Base-by-base conservation (phyloP, 2,329 filamentous ascomycete species). In the Ophiostoma sp. region DNA sequence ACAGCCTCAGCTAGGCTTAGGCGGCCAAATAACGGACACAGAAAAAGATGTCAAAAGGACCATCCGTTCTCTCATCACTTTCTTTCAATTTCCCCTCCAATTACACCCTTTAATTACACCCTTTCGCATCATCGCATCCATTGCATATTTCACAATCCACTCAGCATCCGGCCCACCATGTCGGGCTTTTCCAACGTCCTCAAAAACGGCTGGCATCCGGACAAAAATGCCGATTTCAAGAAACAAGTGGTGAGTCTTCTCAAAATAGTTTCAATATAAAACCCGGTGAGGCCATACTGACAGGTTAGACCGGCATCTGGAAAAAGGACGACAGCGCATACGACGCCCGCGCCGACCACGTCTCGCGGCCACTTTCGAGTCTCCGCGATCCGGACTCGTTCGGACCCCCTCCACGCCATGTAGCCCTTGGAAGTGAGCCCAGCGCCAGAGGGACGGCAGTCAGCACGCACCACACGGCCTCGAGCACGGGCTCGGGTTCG, bases 301-400 rank as follows among this genome's bases (percentile, higher is more conserved):
- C 57, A 22, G 22, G 17, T 2, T 5, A 77, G 76, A 75, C 73
- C 3, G 66, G 75, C 55, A 25, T 74, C 31, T 73, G 74, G 74
- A 81, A 81, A 70, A 82, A 83, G 42, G 78, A 80, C 36, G 78
- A 79, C 19, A 78, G 78, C 15, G 76, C 79, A 1, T 73, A 77
- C 36, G 77, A 80, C 19, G 75, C 76, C 15, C 74, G 77, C 28
- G 77, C 81, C 72, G 71, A 19, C 28, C 84, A 85, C 76, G 80
- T 82, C 61, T 82, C 87, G 42, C 85, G 86, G 19, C 94, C 94
- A 1, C 83, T 97, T 59, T 85, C 89, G 9, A 86, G 89, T 3
- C 86, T 97, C 39, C 90, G 89, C 79, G 94, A 97, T 79, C 94
- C 93, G 0, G 81, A 88, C 0, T 88, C 89, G 19, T 97, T 97